Base-by-base conservation (phyloP, 2,329 filamentous ascomycete species). In the Coleophoma cylindrospora region DNA sequence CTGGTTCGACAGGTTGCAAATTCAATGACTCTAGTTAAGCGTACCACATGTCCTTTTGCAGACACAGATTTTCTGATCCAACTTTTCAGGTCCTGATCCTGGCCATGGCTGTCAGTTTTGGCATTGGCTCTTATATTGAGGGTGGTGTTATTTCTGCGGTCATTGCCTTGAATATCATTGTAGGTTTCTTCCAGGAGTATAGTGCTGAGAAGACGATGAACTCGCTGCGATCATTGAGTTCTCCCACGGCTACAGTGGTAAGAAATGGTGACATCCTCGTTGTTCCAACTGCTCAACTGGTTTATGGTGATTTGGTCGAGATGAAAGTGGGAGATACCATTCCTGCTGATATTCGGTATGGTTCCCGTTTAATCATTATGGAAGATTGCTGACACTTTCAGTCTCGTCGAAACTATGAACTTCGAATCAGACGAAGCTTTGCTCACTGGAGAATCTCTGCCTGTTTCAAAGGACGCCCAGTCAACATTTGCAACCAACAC, bases 1-100 rank as follows among this genome's bases (percentile, higher is more conserved):
- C 68, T 88, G 19, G 70, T 86, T 45, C 73, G 77, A 33, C 84
- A 88, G 61, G 71, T 87, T 48, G 82, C 81, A 52, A 87, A 87
- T 65, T 83, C 83, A 13, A 80, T 87, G 79, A 86, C 80, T 56
- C 65, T 87, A 66, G 84, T 84, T 64, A 61, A 41, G 49, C 48
- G 47, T 44, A 40, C 45, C 44, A 48, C 11, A 12, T 27, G 8
- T 12, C 13, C 21, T 21, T 17, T n/a, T n/a, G n/a, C n/a, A n/a
- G 7, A 6, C 14, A 21, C 37, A 48, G 36, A 47, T 51, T 48
- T 61, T 76, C 45, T 65, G 71, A 55, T 52, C 8, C 40, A 43
- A 22, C 37, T 43, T 45, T 8, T 2, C 55, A 74, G 66, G 72
- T 76, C 14, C 69, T 84, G 46, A 77, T 80, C 47, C 68, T 78